Evolutionary conservation across 2,329 filamentous ascomycete species (phyloP).

Genomic region (Diaporthe helianthi): DNA sequence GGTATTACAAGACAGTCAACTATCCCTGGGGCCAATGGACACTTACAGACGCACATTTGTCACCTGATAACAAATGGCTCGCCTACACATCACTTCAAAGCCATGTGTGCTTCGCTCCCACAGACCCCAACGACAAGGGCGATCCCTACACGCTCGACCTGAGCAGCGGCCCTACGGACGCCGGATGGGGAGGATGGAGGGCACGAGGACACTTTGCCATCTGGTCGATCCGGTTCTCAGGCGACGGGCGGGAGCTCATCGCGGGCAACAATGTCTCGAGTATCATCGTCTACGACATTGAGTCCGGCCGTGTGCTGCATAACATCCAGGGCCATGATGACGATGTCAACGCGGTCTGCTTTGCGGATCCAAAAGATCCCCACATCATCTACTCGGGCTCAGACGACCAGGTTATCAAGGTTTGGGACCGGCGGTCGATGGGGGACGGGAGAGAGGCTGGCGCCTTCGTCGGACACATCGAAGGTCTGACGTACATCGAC

Average conservation of each 20-base stretch:
- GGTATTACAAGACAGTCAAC: constrained; percentile 87
- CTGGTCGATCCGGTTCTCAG: constrained; percentile 91
- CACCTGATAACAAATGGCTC: constrained; percentile 88
- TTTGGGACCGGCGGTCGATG: constrained; percentile 95
- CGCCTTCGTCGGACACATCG: constrained; percentile 70
- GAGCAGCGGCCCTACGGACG: constrained; percentile 52
- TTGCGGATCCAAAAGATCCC: constrained; percentile 85
- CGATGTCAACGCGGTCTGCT: constrained; percentile 97
- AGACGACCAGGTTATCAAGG: constrained; percentile 91
- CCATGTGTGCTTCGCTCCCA: constrained; percentile 84
- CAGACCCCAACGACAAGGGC: constrained; percentile 80
- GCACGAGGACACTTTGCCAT: constrained; percentile 64
- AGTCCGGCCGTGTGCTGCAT: constrained; percentile 77
- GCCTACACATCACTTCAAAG: constrained; percentile 91
- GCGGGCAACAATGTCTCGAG: constrained; percentile 82
- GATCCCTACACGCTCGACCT: constrained; percentile 85
- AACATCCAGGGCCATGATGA: constrained; percentile 79
- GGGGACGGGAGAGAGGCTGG: constrained; percentile 77
- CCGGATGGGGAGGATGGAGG: constrained; percentile 43
- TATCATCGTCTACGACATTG: constrained; percentile 92
- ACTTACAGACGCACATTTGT: constrained; percentile 90
- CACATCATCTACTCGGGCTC: constrained; percentile 97
- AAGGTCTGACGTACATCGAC: constrained; percentile 73
- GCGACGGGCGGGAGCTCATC: constrained; percentile 88
- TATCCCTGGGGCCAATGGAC: constrained; percentile 95